Conservation (phyloP, 2,329 filamentous ascomycete species). For the Pseudocercospora eumusae region DNA sequence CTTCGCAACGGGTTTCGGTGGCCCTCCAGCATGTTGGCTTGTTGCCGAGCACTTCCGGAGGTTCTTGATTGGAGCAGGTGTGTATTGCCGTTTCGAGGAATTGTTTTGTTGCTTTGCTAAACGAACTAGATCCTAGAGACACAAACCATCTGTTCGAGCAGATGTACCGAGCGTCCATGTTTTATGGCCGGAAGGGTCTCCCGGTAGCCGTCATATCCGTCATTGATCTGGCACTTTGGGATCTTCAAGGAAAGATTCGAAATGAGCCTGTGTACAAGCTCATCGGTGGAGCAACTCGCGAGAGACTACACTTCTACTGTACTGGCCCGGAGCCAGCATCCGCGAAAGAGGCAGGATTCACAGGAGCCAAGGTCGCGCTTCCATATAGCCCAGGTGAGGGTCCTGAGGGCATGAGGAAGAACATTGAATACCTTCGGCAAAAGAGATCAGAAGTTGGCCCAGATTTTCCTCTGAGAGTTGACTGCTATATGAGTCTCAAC, state of each 20-base stretch:
- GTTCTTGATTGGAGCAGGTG: constrained; percentile 78
- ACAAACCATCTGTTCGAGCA: constrained; percentile 92
- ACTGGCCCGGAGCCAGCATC: constrained; percentile 81
- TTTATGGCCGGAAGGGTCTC: constrained; percentile 91
- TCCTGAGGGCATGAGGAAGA: constrained; percentile 77
- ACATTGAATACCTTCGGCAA: constrained; percentile 82
- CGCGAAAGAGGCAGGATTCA: constrained; percentile 84
- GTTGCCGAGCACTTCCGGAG: constrained; percentile 91
- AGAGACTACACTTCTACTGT: constrained; percentile 88
- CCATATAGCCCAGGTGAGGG: constrained; percentile 90
- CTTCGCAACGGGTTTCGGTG: constrained; percentile 91
- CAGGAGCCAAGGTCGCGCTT: constrained; percentile 84
- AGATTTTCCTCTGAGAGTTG: constrained; percentile 90
- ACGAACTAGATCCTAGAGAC: constrained; percentile 72
- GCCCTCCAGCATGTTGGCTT: constrained; percentile 90
- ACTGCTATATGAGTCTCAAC: constrained; percentile 96
- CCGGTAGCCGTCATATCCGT: constrained; percentile 90
- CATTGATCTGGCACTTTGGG: constrained; percentile 90
- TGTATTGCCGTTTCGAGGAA: constrained; percentile 19
- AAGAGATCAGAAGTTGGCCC: constrained; percentile 83
- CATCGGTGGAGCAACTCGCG: constrained; percentile 85
- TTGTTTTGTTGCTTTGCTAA: constrained; percentile 20
- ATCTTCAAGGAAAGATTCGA: constrained; percentile 84
- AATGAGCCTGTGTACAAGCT: constrained; percentile 93
- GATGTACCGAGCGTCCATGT: constrained; percentile 95